These are phyloP conservation scores for Aureobasidium sp. DNA, from an alignment of 2,329 filamentous ascomycete species.

Conservation along the genomic window DNA sequence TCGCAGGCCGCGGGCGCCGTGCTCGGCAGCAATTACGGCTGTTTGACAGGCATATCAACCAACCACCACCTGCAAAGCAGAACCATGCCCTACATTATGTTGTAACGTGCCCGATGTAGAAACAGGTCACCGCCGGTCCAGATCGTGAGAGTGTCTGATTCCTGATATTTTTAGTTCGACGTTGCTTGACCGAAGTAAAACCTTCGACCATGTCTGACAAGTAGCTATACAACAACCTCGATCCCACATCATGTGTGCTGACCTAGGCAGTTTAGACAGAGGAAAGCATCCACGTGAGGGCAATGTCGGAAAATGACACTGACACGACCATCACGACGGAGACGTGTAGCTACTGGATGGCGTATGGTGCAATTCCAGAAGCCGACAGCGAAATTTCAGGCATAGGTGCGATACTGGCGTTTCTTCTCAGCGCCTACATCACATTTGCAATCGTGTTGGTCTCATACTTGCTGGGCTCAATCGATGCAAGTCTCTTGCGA, in stretches of 20 bases:
- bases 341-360: neutral
- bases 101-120: neutral
- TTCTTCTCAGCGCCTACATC: conserved; percentile 21
- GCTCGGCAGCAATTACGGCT: neutral
- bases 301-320: neutral
- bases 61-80: neutral
- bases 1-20: neutral
- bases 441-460: conserved; percentile 19
- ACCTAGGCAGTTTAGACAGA: too few relatives aligned
- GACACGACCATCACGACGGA: neutral
- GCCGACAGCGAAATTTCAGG: conserved; percentile 22
- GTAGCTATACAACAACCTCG: neutral
- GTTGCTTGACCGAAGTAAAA: conserved; percentile 1
- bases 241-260: neutral
- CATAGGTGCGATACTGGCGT: conserved; percentile 21
- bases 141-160: neutral
- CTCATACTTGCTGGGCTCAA: conserved; percentile 16
- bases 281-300: neutral
- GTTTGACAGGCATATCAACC: neutral
- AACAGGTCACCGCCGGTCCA: neutral
- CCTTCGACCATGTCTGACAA: neutral
- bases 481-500: neutral
- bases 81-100: neutral
- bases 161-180: neutral
- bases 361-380: conserved; percentile 11